Evolutionary conservation across 2,329 filamentous ascomycete genomes (phyloP).

Genomic region (Beauveria brongniartii): DNA sequence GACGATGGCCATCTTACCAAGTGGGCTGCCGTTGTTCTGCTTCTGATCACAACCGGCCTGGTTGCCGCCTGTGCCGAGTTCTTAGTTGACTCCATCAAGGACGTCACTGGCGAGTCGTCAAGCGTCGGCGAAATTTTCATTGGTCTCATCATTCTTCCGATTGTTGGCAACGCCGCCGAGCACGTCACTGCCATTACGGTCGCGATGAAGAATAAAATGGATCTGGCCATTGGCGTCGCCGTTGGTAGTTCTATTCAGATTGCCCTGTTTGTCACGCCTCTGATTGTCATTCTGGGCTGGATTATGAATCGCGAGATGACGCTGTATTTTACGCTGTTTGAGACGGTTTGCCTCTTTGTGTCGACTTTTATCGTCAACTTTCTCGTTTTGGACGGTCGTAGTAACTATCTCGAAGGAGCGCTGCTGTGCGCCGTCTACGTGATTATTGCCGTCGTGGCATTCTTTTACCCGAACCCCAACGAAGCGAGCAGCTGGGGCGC

Average conservation of each 20-base stretch:
- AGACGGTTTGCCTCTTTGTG: constrained; percentile 80
- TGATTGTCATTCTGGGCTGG: constrained; percentile 67
- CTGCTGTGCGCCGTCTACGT: constrained; percentile 59
- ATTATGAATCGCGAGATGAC: constrained; percentile 60
- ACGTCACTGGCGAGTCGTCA: constrained; percentile 44
- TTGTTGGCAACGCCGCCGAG: constrained; percentile 67
- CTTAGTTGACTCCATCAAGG: constrained; percentile 59
- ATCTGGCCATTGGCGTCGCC: constrained; percentile 64
- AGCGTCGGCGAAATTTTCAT: constrained; percentile 59
- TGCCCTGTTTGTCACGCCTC: constrained; percentile 60
- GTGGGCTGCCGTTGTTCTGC: constrained; percentile 50
- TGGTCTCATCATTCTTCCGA: constrained; percentile 63
- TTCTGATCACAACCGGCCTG: constrained; percentile 55
- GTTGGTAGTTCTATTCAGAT: constrained; percentile 67
- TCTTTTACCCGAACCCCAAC: constrained; percentile 51
- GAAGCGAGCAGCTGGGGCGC: constrained; percentile 36
- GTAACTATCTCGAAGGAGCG: constrained; percentile 78
- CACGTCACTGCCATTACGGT: constrained; percentile 65
- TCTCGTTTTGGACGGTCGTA: constrained; percentile 74
- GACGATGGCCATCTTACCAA: constrained; percentile 44
- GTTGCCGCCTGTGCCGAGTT: constrained; percentile 64
- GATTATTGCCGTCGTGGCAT: constrained; percentile 59
- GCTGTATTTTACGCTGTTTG: constrained; percentile 80
- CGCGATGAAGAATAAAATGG: constrained; percentile 69
- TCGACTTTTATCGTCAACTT: constrained; percentile 84